Base-by-base conservation (phyloP, 1,139 yeast species). In the Nakaseomyces glabratus region DNA sequence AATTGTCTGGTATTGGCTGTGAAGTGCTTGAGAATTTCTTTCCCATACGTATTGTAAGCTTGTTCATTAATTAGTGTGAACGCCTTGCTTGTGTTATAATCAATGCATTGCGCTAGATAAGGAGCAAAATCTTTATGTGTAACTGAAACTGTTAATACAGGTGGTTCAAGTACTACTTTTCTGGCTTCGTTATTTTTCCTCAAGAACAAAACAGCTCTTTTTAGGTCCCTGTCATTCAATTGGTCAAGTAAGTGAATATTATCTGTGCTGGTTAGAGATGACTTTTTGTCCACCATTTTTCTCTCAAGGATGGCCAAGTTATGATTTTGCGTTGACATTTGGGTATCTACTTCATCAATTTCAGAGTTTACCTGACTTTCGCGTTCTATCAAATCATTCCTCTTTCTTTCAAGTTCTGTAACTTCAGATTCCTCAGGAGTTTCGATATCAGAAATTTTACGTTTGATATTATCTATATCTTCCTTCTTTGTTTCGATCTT, bases 91-190 rank as follows among this genome's bases (percentile, higher is more conserved):
- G 79, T 68, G 37, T 66, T 66, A 31, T 58, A 57, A 35, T 74
- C 77, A 9, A 82, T 66, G 9, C 76, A 64, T 35, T 71, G 67
- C 36, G 78, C 84, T 33, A 84, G 56, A 43, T 70, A 70, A 17
- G 68, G 62, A 1, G 78, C 82, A 48, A 68, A 69, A 4, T 50
- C 51, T 11, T 57, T 57, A 41, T 76, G 69, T 2, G 63, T 65
- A 1, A 76, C 71, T 14, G 70, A 65, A 30, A 93, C 65, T 0
- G 82, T 67, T 24, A 85, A 63, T n/a, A 77, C 62, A 0, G 96
- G 93, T 2, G 95, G 93, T 49, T 81, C 94, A 43, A 65, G 72
- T 36, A 81, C 74, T 7, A 53, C 53, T 0, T 60, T 60, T 25
- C 58, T 51, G 34, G 71, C 62, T 11, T 62, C 57, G 17, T 55